Percentiles rank a stretch among this genome's conserved stretches.
Evolutionary conservation across 2,329 filamentous ascomycete species (phyloP).

Genomic region (Claviceps maximensis): DNA sequence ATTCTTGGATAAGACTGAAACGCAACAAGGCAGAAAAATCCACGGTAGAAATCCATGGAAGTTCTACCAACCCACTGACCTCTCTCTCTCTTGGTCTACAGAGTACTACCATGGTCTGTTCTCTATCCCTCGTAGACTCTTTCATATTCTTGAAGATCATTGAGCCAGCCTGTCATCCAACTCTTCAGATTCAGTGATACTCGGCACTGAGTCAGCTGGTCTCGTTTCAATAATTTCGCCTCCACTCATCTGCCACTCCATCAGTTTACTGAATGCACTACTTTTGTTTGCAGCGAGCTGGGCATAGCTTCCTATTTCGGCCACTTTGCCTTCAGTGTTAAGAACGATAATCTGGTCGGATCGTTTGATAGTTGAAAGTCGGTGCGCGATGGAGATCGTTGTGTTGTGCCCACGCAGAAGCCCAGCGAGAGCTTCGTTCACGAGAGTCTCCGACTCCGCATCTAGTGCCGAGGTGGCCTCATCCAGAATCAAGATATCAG

Average conservation of each 20-base stretch:
- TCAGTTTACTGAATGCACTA: constrained; percentile 85
- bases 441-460: constrained; percentile 90
- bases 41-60: not conserved
- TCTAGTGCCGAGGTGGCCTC: constrained; percentile 94
- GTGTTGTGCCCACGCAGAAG: constrained; percentile 82
- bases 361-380: constrained; percentile 90
- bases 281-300: constrained; percentile 58
- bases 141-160: constrained; percentile 15
- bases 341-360: constrained; percentile 92
- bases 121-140: not conserved
- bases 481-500: constrained; percentile 91
- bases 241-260: constrained; percentile 98
- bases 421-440: constrained; percentile 75
- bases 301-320: constrained; percentile 75
- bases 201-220: constrained; percentile 19
- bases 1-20: not conserved
- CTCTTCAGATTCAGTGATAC: constrained; percentile 38
- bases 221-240: constrained; percentile 45
- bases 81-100: not conserved
- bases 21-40: no score
- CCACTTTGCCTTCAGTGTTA: constrained; percentile 72
- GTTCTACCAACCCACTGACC: not conserved
- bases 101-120: not conserved
- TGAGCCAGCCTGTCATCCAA: constrained; percentile 31
- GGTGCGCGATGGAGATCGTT: constrained; percentile 93